A percentile compares a stretch with the other conserved stretches of the same genome.
These are phyloP conservation scores for Pseudoperonospora humuli DNA, from an alignment of 352 stramenopile genomes.

Conservation along the genomic window DNA sequence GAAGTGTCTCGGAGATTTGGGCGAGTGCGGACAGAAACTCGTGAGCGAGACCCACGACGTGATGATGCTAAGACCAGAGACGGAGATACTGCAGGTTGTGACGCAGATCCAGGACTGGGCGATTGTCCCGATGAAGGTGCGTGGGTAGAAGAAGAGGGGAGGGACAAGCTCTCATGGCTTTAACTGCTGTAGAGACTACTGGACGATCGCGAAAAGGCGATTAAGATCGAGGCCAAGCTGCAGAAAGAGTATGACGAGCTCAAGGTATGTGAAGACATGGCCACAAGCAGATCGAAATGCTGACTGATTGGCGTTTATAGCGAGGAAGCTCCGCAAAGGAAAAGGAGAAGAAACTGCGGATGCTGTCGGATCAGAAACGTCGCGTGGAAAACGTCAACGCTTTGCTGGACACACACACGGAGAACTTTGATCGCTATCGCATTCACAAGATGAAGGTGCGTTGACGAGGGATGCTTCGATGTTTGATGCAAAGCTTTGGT, in stretches of 20 bases:
- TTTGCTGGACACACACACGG: constrained; percentile 66
- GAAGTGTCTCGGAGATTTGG: constrained; percentile 42
- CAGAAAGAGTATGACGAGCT: constrained; percentile 74
- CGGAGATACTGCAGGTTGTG: constrained; percentile 58
- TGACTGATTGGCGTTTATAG: constrained; percentile 15
- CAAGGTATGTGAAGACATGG: too few relatives aligned
- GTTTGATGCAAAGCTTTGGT: too few relatives aligned
- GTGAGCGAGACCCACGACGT: constrained; percentile 63
- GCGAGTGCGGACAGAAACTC: constrained; percentile 43
- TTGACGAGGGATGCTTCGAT: neutral
- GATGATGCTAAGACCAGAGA: constrained; percentile 62
- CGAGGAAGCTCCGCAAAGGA: constrained; percentile 42
- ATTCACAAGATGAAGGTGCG: constrained; percentile 72
- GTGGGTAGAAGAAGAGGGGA: neutral
- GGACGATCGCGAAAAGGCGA: constrained; percentile 72
- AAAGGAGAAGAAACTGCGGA: constrained; percentile 73
- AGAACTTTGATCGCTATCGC: constrained; percentile 64
- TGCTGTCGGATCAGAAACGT: constrained; percentile 77
- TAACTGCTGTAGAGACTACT: constrained; percentile 38
- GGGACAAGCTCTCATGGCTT: neutral
- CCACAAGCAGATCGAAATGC: too few relatives aligned
- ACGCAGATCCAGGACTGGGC: constrained; percentile 80
- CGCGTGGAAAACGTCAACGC: constrained; percentile 77
- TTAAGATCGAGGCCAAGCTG: constrained; percentile 71
- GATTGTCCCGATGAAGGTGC: constrained; percentile 73